Evolutionary conservation across 2,329 filamentous ascomycete species (phyloP).

Genomic region (Thielaviopsis euricoi): DNA sequence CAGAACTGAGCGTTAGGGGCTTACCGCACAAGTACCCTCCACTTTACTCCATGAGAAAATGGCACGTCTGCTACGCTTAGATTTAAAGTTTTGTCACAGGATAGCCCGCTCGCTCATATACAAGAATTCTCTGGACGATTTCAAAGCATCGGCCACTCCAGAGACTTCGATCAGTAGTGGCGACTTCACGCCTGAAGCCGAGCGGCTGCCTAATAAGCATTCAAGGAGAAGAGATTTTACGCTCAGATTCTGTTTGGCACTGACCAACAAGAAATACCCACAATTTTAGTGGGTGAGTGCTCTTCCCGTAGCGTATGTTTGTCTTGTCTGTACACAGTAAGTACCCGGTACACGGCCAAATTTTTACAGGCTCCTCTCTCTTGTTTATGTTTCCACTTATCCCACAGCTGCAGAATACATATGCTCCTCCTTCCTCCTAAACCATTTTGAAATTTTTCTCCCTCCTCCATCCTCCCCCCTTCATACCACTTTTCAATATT

Average conservation of each 20-base stretch:
- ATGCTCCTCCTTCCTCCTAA: slow-evolving; percentile 7
- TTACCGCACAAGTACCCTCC: neutral
- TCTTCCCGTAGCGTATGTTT: neutral
- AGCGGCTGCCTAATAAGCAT: neutral
- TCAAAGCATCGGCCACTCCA: neutral
- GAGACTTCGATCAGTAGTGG: neutral
- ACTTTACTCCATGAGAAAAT: neutral
- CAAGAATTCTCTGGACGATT: neutral
- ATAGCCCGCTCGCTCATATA: neutral
- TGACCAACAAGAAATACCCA: neutral
- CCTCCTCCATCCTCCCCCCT: slow-evolving; percentile 16
- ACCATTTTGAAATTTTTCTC: slow-evolving; percentile 17
- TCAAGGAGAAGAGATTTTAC: neutral
- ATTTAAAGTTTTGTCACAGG: neutral
- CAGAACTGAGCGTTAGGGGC: neutral
- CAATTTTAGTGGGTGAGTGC: neutral
- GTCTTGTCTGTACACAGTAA: too few species aligned
- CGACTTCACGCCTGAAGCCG: neutral
- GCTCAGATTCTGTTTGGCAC: neutral
- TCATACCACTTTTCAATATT: slow-evolving; percentile 18
- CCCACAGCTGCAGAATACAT: slow-evolving; percentile 16
- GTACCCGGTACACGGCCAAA: neutral
- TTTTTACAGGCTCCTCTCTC: neutral
- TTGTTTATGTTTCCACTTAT: slow-evolving; percentile 17
- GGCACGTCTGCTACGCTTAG: too few species aligned